These are phyloP conservation scores for Flueggea neowawraea DNA, from an alignment of 441 rosid species.

Conservation along the genomic window DNA sequence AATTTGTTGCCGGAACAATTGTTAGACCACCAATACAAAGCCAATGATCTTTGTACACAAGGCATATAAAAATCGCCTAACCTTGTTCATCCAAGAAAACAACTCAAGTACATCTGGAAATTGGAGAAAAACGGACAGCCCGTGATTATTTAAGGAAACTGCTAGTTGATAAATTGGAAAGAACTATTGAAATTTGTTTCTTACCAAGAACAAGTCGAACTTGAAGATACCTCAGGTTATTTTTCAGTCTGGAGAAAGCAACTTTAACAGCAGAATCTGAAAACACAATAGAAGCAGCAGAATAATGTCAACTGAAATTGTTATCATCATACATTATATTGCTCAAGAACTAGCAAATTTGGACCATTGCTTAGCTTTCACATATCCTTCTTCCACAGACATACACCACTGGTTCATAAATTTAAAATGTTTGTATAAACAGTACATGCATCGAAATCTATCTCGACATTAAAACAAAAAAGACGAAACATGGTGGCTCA, in stretches of 20 bases:
- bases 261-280: slow-evolving; percentile 38
- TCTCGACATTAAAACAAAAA: background rate
- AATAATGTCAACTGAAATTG: background rate
- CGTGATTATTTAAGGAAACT: background rate
- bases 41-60: slow-evolving; percentile 17
- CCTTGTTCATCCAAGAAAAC: slow-evolving; percentile 42
- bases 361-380: no score
- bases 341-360: background rate
- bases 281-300: background rate
- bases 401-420: no score
- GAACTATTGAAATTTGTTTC: slow-evolving; percentile 10
- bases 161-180: background rate
- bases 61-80: slow-evolving; percentile 30
- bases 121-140: background rate
- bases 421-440: no score
- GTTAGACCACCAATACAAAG: no score
- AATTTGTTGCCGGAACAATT: no score
- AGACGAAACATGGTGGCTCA: background rate
- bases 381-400: no score
- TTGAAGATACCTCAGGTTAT: slow-evolving; percentile 38
- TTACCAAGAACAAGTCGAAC: slow-evolving; percentile 60
- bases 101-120: slow-evolving; percentile 48
- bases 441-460: no score
- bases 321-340: background rate
- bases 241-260: slow-evolving; percentile 31